Percentiles rank a stretch among this genome's conserved stretches.
Evolutionary conservation across 208 protist species (phyloP).

Genomic region (Spironucleus salmonicida): DNA sequence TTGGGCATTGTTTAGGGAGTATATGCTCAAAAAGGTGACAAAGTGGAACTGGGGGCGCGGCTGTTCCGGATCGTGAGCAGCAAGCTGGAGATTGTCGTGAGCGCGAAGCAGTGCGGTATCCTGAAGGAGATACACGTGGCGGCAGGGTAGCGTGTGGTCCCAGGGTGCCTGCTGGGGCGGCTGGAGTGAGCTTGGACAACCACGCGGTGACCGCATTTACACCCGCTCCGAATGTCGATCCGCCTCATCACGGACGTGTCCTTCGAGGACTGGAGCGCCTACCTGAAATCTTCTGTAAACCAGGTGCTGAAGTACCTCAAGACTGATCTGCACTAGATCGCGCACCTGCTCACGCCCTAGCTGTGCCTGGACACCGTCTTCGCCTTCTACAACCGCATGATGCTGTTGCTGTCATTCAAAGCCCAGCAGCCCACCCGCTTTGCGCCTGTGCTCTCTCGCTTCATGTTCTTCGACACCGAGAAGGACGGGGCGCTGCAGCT

Average conservation of each 20-base stretch:
- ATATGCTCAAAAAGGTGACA: constrained; percentile 1
- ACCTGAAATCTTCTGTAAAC: neutral
- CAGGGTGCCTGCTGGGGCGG: too few species aligned
- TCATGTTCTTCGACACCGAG: constrained; percentile 3
- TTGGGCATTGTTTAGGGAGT: constrained; percentile 2
- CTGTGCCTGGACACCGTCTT: neutral
- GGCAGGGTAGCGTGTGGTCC: too few species aligned
- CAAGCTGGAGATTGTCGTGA: too few species aligned
- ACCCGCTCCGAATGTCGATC: neutral
- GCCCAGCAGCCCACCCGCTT: neutral
- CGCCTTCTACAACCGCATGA: neutral
- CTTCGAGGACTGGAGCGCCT: neutral
- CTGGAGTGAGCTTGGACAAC: too few species aligned
- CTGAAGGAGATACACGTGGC: too few species aligned
- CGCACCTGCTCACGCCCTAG: neutral
- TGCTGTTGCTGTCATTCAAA: neutral
- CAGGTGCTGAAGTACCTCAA: neutral
- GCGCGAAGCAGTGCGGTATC: too few species aligned
- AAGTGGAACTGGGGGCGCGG: constrained; percentile 1
- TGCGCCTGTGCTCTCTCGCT: neutral
- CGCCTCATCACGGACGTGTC: neutral
- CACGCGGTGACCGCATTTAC: too few species aligned
- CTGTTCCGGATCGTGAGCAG: too few species aligned
- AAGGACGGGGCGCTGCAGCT: neutral
- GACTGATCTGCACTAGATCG: neutral